phyloP scores from a whole-genome alignment of 2,329 filamentous ascomycete species.

The Colletotrichum godetiae region DNA sequence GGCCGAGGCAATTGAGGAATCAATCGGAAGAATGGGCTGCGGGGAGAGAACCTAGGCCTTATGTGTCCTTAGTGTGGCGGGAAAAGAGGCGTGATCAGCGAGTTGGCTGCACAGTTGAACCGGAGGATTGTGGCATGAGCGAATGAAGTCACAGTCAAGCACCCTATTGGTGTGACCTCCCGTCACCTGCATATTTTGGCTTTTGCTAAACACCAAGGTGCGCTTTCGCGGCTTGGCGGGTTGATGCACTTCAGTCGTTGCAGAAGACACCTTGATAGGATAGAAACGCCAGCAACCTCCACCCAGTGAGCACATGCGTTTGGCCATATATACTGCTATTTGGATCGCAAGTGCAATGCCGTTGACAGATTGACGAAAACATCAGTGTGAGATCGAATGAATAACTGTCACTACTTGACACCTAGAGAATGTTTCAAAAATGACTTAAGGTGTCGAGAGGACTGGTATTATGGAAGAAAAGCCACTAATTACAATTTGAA shows the following conservation, averaged over 20 bases:
- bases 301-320: background rate
- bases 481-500: too few species aligned
- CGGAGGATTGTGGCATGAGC: constrained; percentile 18
- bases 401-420: too few species aligned
- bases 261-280: background rate
- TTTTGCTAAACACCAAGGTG: background rate
- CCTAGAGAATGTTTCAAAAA: too few species aligned
- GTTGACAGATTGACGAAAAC: too few species aligned
- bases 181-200: background rate
- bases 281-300: background rate
- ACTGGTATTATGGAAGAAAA: too few species aligned
- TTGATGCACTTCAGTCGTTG: background rate
- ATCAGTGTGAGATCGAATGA: too few species aligned
- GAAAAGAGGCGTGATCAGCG: constrained; percentile 9
- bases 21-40: background rate
- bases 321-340: background rate
- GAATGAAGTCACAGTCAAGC: constrained; percentile 9
- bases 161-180: constrained; percentile 4
- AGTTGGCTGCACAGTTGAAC: background rate
- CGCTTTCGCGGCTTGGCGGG: constrained; percentile 10
- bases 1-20: background rate
- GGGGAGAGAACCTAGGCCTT: background rate
- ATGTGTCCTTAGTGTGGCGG: constrained; percentile 1
- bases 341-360: too few species aligned
- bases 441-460: too few species aligned